These are phyloP conservation scores for Komagataella ulmi DNA, from an alignment of 805 yeast genomes.

Conservation along the genomic window DNA sequence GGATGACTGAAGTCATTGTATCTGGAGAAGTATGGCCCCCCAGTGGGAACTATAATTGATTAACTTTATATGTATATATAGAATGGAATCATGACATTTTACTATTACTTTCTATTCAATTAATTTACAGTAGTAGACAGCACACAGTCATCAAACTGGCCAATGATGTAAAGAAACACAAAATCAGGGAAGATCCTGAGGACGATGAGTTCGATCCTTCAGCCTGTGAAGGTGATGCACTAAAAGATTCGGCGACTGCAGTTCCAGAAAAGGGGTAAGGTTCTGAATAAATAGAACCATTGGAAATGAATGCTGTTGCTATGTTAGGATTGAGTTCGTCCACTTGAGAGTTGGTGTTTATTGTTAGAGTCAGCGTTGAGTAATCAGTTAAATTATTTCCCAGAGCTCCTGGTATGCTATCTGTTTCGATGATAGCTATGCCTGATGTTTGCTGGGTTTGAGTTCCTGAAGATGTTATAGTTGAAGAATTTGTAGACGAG, in stretches of 20 bases:
- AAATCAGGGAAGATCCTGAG: background rate
- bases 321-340: background rate
- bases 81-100: background rate
- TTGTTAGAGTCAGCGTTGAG: slow-evolving; percentile 13
- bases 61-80: too few species aligned
- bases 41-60: background rate
- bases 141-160: background rate
- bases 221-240: background rate
- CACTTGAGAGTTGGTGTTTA: slow-evolving; percentile 1
- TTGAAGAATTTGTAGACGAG: background rate
- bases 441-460: background rate
- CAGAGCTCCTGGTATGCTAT: slow-evolving; percentile 18
- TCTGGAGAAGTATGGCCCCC: background rate
- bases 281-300: slow-evolving; percentile 7
- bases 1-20: background rate
- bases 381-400: slow-evolving; percentile 11
- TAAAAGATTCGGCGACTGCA: background rate
- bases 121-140: background rate
- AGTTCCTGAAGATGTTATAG: background rate
- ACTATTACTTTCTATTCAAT: background rate
- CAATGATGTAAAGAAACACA: background rate
- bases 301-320: slow-evolving; percentile 10
- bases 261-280: background rate
- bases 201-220: background rate
- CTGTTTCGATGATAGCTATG: slow-evolving; percentile 11